Evolutionary conservation across 176 grass and related monocot species (phyloP).

Genomic region (Zea luxurians): DNA sequence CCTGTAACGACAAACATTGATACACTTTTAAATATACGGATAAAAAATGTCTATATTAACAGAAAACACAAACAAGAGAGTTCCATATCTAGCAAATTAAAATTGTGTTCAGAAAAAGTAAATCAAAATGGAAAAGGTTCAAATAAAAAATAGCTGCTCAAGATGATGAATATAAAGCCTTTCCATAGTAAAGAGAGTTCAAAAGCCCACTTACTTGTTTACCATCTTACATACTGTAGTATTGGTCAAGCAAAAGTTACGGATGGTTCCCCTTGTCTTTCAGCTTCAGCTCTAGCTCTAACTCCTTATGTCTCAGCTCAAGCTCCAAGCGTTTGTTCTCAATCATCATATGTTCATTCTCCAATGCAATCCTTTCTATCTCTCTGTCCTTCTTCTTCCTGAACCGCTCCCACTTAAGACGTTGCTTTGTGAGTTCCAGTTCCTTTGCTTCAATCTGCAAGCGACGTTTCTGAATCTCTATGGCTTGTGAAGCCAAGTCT

Average conservation of each 20-base stretch:
- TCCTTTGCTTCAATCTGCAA: slow-evolving; percentile 62
- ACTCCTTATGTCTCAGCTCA: slow-evolving; percentile 64
- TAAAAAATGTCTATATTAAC: not conserved
- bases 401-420: slow-evolving; percentile 71
- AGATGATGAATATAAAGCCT: not conserved
- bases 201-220: slow-evolving; percentile 29
- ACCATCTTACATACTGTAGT: slow-evolving; percentile 16
- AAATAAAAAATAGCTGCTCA: not conserved
- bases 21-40: not conserved
- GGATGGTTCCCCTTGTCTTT: slow-evolving; percentile 34
- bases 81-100: not conserved
- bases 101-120: no score
- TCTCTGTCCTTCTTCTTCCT: slow-evolving; percentile 83
- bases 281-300: slow-evolving; percentile 58
- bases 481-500: slow-evolving; percentile 43
- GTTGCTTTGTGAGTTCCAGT: slow-evolving; percentile 62
- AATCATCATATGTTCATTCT: slow-evolving; percentile 81
- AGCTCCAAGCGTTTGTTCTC: slow-evolving; percentile 70
- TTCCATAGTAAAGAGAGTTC: slow-evolving; percentile 5
- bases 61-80: not conserved
- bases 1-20: not conserved
- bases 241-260: slow-evolving; percentile 40
- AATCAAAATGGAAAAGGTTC: not conserved
- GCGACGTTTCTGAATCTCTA: slow-evolving; percentile 52
- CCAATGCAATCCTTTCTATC: slow-evolving; percentile 68